Percentiles rank a stretch among this genome's conserved stretches.
These are phyloP conservation scores for Manihot esculenta DNA, from an alignment of 441 rosid genomes.

Conservation along the genomic window DNA sequence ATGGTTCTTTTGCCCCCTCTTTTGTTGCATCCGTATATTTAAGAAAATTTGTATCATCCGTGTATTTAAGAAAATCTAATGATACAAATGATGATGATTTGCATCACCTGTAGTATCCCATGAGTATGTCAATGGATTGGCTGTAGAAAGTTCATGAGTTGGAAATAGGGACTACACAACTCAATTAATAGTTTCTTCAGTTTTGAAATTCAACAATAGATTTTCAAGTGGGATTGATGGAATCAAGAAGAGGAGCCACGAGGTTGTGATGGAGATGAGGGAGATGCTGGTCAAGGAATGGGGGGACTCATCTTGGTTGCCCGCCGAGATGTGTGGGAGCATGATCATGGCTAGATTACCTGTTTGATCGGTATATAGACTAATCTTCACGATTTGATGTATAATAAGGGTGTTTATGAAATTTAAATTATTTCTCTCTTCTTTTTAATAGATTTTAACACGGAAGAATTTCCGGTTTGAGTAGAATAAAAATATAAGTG, in stretches of 20 bases:
- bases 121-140: constrained; percentile 84
- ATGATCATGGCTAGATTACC: constrained; percentile 96
- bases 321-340: constrained; percentile 77
- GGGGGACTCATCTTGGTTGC: constrained; percentile 89
- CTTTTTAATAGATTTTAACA: too few species aligned
- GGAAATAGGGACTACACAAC: constrained; percentile 91
- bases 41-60: too few species aligned
- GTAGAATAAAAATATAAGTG: too few species aligned
- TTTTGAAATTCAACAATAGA: constrained; percentile 59
- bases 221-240: constrained; percentile 82
- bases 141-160: constrained; percentile 81
- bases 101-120: constrained; percentile 95
- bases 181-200: constrained; percentile 78
- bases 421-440: too few species aligned
- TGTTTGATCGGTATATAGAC: too few species aligned
- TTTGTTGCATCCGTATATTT: too few species aligned
- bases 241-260: constrained; percentile 75
- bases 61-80: constrained; percentile 53
- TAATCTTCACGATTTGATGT: too few species aligned
- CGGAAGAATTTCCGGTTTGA: too few species aligned
- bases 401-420: too few species aligned
- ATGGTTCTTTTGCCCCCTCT: constrained; percentile 92
- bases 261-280: constrained; percentile 71
- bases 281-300: constrained; percentile 67
- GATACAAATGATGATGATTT: constrained; percentile 29